Evolutionary conservation across 179 eudicot species (phyloP).

Genomic region (Silene vulgaris): DNA sequence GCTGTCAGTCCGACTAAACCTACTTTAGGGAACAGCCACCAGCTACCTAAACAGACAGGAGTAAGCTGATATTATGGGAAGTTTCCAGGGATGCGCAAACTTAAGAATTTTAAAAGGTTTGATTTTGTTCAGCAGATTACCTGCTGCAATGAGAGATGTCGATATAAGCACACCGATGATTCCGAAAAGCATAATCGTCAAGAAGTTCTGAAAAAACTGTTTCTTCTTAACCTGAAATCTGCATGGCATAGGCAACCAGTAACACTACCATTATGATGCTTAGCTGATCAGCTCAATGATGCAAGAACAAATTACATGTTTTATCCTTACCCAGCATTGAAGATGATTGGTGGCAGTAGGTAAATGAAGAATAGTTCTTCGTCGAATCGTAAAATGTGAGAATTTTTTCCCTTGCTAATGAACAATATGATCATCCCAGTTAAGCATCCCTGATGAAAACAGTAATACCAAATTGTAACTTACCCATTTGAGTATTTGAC

Average conservation of each 20-base stretch:
- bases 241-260: conserved; percentile 11
- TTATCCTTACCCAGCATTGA: conserved; percentile 78
- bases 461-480: neutral
- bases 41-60: conserved; percentile 50
- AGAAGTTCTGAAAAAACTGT: conserved; percentile 89
- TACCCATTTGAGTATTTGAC: too few relatives aligned
- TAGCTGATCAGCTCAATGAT: neutral
- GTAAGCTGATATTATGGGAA: neutral
- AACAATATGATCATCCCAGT: conserved; percentile 63
- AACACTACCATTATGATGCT: neutral
- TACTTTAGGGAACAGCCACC: conserved; percentile 78
- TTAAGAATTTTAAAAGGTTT: neutral
- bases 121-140: conserved; percentile 30
- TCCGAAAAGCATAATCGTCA: conserved; percentile 85
- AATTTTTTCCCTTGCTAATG: conserved; percentile 68
- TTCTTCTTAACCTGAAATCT: conserved; percentile 99
- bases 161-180: conserved; percentile 86
- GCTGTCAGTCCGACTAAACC: conserved; percentile 55
- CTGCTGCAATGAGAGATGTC: conserved; percentile 58
- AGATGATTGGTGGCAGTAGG: conserved; percentile 92
- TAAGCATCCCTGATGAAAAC: conserved; percentile 50
- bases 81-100: neutral
- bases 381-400: conserved; percentile 78
- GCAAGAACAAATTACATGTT: neutral
- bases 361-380: conserved; percentile 90